These are phyloP conservation scores for Berberis thunbergii DNA, from an alignment of 164 flowering plant genomes.

Conservation along the genomic window DNA sequence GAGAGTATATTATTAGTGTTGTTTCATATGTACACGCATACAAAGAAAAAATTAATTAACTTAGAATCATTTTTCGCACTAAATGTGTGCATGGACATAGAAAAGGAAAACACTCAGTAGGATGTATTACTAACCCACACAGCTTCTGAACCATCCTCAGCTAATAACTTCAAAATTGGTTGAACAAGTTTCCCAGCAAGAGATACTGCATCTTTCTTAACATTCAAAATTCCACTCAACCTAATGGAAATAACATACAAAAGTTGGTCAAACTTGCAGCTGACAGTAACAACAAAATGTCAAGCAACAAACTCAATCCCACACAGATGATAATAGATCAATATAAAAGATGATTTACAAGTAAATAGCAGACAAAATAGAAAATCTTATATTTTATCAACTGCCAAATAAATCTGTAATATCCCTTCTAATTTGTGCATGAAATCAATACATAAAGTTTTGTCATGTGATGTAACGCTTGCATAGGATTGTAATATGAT, in stretches of 20 bases:
- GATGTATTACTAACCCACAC: slow-evolving; percentile 40
- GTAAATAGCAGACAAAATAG: no score
- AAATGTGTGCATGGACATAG: not conserved
- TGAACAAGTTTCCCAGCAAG: slow-evolving; percentile 55
- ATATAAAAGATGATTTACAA: not conserved
- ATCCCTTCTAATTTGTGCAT: no score
- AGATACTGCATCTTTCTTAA: slow-evolving; percentile 57
- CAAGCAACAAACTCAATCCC: not conserved
- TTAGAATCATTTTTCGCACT: not conserved
- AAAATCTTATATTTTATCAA: not conserved
- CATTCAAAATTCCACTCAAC: slow-evolving; percentile 49
- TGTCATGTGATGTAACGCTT: no score
- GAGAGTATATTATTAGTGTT: no score
- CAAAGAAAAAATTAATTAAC: no score
- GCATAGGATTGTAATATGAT: no score
- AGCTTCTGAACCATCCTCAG: slow-evolving; percentile 56
- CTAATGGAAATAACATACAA: slow-evolving; percentile 21
- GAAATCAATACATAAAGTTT: no score
- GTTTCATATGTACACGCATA: not conserved
- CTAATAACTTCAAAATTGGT: slow-evolving; percentile 50
- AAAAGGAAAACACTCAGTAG: not conserved
- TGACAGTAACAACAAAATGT: not conserved
- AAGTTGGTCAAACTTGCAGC: no score
- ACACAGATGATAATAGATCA: not conserved
- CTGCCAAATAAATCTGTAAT: not conserved